Conservation (phyloP, 2,329 filamentous ascomycete genomes). For the Penicillium sp. region DNA sequence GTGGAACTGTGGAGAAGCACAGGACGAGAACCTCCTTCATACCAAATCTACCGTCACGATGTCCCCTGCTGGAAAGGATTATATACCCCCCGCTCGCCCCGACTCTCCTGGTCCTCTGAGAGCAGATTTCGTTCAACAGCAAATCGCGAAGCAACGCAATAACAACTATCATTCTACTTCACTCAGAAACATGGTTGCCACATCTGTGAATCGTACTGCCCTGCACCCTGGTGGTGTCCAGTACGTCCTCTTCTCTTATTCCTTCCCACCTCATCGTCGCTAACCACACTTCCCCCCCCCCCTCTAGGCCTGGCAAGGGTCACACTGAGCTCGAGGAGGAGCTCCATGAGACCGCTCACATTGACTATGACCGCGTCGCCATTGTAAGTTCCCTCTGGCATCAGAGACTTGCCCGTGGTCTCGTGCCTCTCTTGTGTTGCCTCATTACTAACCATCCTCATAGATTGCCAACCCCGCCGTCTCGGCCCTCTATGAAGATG, state of each 20-base stretch:
- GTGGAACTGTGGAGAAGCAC: constrained; percentile 40
- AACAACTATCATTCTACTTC: constrained; percentile 61
- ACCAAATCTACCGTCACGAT: constrained; percentile 24
- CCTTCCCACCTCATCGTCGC: constrained; percentile 13
- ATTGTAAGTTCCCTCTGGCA: constrained; percentile 64
- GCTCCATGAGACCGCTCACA: constrained; percentile 95
- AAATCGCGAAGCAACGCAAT: constrained; percentile 56
- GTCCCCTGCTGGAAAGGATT: constrained; percentile 38
- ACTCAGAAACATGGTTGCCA: constrained; percentile 51
- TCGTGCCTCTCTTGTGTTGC: constrained; percentile 1
- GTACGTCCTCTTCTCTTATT: constrained; percentile 55
- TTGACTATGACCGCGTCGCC: constrained; percentile 96
- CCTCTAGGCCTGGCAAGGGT: constrained; percentile 68
- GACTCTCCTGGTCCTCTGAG: constrained; percentile 48
- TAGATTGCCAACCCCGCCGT: constrained; percentile 89
- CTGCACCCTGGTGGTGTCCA: constrained; percentile 87
- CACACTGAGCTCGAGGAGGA: constrained; percentile 98
- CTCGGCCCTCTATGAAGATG: constrained; percentile 96
- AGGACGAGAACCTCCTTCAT: constrained; percentile 24
- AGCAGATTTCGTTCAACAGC: constrained; percentile 58
- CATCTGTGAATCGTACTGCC: constrained; percentile 81
- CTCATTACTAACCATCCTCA: constrained; percentile 2
- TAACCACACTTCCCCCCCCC: constrained; percentile 11
- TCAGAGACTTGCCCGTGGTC: constrained; percentile 9
- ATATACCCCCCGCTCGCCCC: constrained; percentile 45